Percentiles rank a stretch among this genome's conserved stretches.
phyloP scores from a whole-genome alignment of 805 yeast species.

The Wickerhamiella qilinensis region DNA sequence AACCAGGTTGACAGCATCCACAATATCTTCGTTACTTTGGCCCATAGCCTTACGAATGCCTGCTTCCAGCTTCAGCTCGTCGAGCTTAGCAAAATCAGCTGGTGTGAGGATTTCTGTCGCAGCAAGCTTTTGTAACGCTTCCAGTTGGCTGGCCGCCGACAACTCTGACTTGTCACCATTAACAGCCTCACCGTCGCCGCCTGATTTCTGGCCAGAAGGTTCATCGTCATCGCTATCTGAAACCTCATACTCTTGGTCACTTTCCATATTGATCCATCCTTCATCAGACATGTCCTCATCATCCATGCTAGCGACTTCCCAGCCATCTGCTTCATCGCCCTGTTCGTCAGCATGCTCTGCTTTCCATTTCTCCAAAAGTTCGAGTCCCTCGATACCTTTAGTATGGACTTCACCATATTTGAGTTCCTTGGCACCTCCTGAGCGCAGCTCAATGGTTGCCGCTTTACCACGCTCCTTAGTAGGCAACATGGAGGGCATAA shows the following conservation, averaged over 20 bases:
- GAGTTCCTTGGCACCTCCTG: constrained; percentile 33
- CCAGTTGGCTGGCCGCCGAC: constrained; percentile 16
- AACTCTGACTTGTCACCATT: constrained; percentile 2
- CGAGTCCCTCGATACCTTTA: constrained; percentile 81
- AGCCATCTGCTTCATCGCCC: constrained; percentile 45
- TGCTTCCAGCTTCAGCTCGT: constrained; percentile 71
- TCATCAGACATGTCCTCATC: constrained; percentile 30
- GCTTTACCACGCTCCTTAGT: constrained; percentile 85
- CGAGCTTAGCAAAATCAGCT: constrained; percentile 91
- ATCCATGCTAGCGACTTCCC: constrained; percentile 36
- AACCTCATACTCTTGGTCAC: constrained; percentile 33
- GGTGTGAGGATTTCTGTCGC: constrained; percentile 81
- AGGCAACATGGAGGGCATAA: constrained; percentile 89
- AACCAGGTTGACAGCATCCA: constrained; percentile 59
- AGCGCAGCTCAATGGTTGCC: constrained; percentile 69
- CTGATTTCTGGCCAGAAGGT: constrained; percentile 12
- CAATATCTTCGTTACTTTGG: constrained; percentile 56
- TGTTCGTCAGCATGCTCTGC: constrained; percentile 37
- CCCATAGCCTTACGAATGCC: constrained; percentile 65
- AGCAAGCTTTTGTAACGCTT: constrained; percentile 40
- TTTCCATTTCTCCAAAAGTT: constrained; percentile 78
- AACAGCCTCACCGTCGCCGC: constrained; percentile 21
- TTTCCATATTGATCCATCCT: constrained; percentile 72
- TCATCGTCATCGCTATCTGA: constrained; percentile 14
- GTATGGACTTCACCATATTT: constrained; percentile 34